phyloP scores from a whole-genome alignment of 2,329 filamentous ascomycete species.

The Fusarium tjaetaba region DNA sequence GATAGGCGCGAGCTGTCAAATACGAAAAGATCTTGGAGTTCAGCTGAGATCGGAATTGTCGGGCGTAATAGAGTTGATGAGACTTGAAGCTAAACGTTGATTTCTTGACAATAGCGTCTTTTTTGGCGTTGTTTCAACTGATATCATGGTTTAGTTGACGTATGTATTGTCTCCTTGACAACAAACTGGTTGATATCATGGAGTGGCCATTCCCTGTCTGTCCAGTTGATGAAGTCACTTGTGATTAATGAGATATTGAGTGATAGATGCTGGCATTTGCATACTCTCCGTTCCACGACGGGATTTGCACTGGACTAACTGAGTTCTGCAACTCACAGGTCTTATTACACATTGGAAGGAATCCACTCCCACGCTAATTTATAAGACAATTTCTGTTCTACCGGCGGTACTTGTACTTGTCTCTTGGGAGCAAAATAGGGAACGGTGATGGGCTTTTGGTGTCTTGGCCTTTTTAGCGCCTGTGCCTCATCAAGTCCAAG shows the following conservation, averaged over 20 bases:
- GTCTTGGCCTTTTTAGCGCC: conserved; percentile 22
- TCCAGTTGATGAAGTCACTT: neutral
- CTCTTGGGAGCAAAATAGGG: conserved; percentile 6
- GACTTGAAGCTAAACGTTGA: conserved; percentile 7
- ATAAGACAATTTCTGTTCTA: conserved; percentile 7
- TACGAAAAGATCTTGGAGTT: neutral
- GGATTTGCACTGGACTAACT: conserved; percentile 8
- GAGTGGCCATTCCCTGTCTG: neutral
- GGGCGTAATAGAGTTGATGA: conserved; percentile 8
- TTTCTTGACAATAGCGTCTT: neutral
- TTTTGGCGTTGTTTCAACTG: neutral
- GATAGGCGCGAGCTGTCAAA: neutral
- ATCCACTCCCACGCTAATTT: conserved; percentile 10
- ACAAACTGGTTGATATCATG: neutral
- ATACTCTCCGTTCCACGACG: conserved; percentile 16
- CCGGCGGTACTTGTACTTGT: neutral
- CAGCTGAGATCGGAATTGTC: conserved; percentile 16
- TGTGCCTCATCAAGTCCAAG: neutral
- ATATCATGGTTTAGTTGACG: neutral
- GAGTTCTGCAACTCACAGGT: conserved; percentile 11
- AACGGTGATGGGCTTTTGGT: conserved; percentile 12
- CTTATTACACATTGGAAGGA: conserved; percentile 1
- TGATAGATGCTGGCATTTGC: neutral
- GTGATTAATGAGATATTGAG: neutral
- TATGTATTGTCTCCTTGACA: neutral